Evolutionary conservation across 345 rosid species (phyloP), one percentile per base, ranked within the genome.

Genomic region (Citrus cavaleriei): DNA sequence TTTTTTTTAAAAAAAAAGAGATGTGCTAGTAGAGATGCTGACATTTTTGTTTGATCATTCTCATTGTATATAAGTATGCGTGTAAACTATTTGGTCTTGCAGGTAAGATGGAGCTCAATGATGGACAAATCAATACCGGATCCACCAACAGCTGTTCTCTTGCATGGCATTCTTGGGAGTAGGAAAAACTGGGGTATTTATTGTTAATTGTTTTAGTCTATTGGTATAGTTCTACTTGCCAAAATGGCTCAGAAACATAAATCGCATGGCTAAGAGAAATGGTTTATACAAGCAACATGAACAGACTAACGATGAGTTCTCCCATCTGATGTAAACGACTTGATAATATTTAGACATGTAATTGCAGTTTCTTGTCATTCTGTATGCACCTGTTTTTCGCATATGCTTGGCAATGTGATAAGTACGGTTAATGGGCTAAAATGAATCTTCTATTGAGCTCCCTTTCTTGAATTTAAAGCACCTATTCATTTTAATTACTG

Each of bases 161-260:
- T 95, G 82, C 99, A 95, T 61, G 99, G 99, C 28, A 95, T 95
- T 75, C 83, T 95, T 24, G 99, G 99, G 69, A 81, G 97, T 82
- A 81, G 96, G 73, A 95, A 95, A 82, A 95, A 95, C 76, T 95
- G 96, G 98, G 93, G 99, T 95, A 80, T 72, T 93, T 83, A n/a
- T 40, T 54, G 3, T 10, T 3, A 16, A 25, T n/a, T 61, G 30
- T 74, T 59, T 79, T 32, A 60, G 30, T 24, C 59, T 30, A 30
- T 49, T 18, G 28, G 18, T 6, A 19, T 35, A 1, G 14, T 66
- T 66, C 40, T 32, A 51, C 21, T n/a, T 58, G 10, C 12, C n/a
- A 58, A 42, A 42, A 42, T 10, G 1, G 49, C 0, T 42, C 49
- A 42, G 49, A 42, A 42, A 10, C 16, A 42, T 42, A 37, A 42